Percentiles rank a stretch among this genome's conserved stretches.
Conservation (phyloP, 176 grass and related monocot genomes). For the Bothriochloa decipiens region DNA sequence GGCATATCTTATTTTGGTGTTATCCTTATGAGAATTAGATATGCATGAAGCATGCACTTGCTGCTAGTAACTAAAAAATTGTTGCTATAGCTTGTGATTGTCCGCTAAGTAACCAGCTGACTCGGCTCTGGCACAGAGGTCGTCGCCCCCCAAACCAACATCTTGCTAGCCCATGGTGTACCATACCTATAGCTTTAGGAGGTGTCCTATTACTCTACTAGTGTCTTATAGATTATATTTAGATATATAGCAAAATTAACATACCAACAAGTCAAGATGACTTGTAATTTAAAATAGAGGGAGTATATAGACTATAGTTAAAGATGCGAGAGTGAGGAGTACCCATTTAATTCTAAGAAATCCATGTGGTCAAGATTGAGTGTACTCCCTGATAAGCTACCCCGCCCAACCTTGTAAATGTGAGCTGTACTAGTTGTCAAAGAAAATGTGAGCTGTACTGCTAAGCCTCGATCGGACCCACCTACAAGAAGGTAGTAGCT, state of each 20-base stretch:
- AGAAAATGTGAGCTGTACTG: constrained; percentile 22
- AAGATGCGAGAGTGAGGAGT: constrained; percentile 26
- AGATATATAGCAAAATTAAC: too few species aligned
- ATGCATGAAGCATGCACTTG: constrained; percentile 14
- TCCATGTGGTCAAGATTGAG: constrained; percentile 21
- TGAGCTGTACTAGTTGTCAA: constrained; percentile 21
- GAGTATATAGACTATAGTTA: not conserved
- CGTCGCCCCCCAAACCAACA: not conserved
- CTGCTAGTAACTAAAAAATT: not conserved
- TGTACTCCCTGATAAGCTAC: not conserved
- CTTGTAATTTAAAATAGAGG: too few species aligned
- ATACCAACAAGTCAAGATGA: too few species aligned
- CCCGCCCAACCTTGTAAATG: not conserved
- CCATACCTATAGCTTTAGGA: constrained; percentile 27
- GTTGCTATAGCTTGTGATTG: constrained; percentile 17
- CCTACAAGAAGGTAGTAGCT: not conserved
- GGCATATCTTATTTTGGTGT: constrained; percentile 2
- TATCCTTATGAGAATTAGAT: constrained; percentile 38
- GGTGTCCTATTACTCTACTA: constrained; percentile 15
- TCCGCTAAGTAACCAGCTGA: constrained; percentile 3
- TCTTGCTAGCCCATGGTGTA: too few species aligned
- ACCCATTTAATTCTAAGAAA: not conserved
- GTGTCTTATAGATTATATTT: too few species aligned
- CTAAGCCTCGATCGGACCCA: not conserved
- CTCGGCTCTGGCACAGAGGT: not conserved